Conservation (phyloP, 495 filamentous ascomycete species). For the Tetracladium marchalianum region DNA sequence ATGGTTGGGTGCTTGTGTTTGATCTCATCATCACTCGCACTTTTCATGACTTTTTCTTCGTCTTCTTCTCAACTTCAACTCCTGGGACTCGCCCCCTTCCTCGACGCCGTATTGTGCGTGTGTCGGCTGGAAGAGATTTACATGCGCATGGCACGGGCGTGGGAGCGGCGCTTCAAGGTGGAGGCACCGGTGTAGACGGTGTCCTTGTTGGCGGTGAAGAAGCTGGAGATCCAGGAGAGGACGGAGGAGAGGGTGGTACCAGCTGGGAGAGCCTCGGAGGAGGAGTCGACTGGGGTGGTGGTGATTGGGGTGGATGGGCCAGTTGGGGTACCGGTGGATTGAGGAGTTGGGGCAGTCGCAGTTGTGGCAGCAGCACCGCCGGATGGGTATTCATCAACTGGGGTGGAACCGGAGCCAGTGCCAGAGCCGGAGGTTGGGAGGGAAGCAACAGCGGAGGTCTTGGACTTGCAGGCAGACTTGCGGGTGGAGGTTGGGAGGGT, state of each 20-base stretch:
- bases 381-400: not conserved
- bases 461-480: conserved; percentile 16
- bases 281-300: conserved; percentile 14
- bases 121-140: no score
- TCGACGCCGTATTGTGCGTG: no score
- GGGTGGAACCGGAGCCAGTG: no score
- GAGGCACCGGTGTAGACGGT: not conserved
- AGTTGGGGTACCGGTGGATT: conserved; percentile 8
- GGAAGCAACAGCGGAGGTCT: conserved; percentile 5
- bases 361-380: not conserved
- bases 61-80: conserved; percentile 7
- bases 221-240: conserved; percentile 8
- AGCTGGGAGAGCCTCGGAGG: conserved; percentile 12
- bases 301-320: conserved; percentile 11
- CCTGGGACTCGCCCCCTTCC: conserved; percentile 3
- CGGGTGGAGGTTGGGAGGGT: conserved; percentile 13
- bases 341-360: conserved; percentile 6
- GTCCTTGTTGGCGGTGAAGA: conserved; percentile 3
- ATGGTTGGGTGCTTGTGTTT: no score
- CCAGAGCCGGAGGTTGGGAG: conserved; percentile 5
- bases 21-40: no score
- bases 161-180: conserved; percentile 5
- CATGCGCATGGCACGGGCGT: conserved; percentile 6
- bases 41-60: no score
- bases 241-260: conserved; percentile 18